Evolutionary conservation across 2,329 filamentous ascomycete genomes (phyloP).

Genomic region (Parastagonospora nodorum): DNA sequence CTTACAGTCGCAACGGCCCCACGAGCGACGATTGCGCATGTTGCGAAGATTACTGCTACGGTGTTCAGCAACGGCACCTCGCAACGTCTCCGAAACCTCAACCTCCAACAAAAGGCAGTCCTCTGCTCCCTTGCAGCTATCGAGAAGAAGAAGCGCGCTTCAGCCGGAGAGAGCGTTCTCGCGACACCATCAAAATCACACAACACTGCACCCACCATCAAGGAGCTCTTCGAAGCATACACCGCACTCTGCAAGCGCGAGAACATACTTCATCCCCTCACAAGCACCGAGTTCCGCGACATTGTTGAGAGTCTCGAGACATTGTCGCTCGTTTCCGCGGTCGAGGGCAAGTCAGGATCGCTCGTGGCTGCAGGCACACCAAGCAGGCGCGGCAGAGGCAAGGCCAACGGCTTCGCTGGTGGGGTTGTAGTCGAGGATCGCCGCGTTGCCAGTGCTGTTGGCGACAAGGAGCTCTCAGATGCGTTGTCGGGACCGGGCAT

Average conservation of each 20-base stretch:
- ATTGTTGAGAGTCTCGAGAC: constrained; percentile 90
- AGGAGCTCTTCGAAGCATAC: constrained; percentile 83
- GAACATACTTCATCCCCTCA: constrained; percentile 86
- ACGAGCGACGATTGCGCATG: constrained; percentile 84
- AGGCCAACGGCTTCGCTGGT: constrained; percentile 44
- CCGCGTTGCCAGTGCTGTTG: constrained; percentile 76
- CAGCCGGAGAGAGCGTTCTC: constrained; percentile 33
- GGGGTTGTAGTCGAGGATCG: constrained; percentile 70
- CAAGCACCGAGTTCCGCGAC: constrained; percentile 90
- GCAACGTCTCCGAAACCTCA: constrained; percentile 83
- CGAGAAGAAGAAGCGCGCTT: constrained; percentile 72
- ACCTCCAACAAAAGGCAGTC: constrained; percentile 94
- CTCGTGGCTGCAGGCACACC: constrained; percentile 69
- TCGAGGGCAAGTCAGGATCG: constrained; percentile 73
- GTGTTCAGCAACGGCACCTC: constrained; percentile 88
- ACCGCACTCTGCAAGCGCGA: constrained; percentile 81
- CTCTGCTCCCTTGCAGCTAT: constrained; percentile 85
- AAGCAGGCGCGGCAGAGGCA: constrained; percentile 66
- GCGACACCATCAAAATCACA: constrained; percentile 51
- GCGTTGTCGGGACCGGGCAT: constrained; percentile 64
- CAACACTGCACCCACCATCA: constrained; percentile 76
- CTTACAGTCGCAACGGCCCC: constrained; percentile 81
- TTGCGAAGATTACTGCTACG: constrained; percentile 87
- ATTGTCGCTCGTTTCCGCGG: constrained; percentile 73
- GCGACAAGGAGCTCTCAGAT: constrained; percentile 76